Evolutionary conservation across 1,284 basidiomycete genomes (phyloP).

Genomic region (Melampsora larici-populina): DNA sequence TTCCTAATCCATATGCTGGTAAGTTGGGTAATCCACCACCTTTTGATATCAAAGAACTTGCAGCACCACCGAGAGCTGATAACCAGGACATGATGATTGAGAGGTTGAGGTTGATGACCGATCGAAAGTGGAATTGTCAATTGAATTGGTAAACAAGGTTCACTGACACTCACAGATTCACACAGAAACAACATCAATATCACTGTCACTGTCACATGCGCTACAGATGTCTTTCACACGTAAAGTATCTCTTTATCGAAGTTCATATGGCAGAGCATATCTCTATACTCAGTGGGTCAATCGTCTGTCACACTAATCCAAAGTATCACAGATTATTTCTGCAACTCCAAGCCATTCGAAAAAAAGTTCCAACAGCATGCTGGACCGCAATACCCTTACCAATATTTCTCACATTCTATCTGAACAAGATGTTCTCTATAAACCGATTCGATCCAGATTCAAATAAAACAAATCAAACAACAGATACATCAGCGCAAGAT

Average conservation of each 20-base stretch:
- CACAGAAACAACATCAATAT: not conserved
- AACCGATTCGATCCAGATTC: conserved; percentile 37
- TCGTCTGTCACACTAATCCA: not conserved
- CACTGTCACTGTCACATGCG: not conserved
- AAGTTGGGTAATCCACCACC: conserved; percentile 37
- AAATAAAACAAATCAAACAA: not conserved
- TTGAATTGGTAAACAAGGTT: not conserved
- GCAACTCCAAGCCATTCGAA: not conserved
- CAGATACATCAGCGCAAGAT: not conserved
- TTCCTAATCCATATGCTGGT: conserved; percentile 33
- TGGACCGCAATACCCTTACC: not conserved
- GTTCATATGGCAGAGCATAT: too few relatives aligned
- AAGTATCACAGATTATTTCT: not conserved
- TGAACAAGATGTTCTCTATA: conserved; percentile 25
- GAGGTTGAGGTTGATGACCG: not conserved
- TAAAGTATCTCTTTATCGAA: not conserved
- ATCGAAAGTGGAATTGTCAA: not conserved
- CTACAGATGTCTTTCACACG: not conserved
- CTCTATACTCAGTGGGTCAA: too few relatives aligned
- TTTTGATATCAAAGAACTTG: conserved; percentile 37
- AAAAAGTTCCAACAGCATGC: not conserved
- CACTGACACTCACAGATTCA: not conserved
- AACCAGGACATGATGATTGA: conserved; percentile 35
- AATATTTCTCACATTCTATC: not conserved
- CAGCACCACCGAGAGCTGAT: conserved; percentile 38